phyloP scores from a whole-genome alignment of 2,329 filamentous ascomycete species.

The Immersiporthe knoxdaviesiana region DNA sequence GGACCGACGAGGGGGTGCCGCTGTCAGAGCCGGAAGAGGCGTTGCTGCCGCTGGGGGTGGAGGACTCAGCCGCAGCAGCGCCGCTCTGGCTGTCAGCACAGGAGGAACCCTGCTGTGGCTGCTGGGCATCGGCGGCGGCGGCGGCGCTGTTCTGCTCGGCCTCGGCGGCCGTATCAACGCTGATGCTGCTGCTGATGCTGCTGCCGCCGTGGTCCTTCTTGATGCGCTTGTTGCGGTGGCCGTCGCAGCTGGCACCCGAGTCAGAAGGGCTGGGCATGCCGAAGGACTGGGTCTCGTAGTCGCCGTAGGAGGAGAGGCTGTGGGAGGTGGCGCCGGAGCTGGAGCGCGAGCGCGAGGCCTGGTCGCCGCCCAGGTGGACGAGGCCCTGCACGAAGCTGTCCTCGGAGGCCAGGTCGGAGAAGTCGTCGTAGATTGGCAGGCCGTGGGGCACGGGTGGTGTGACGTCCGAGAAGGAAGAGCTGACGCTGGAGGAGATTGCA shows the following conservation, averaged over 20 bases:
- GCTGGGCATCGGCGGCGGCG: conserved; percentile 32
- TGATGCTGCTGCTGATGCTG: conserved; percentile 47
- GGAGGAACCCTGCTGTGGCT: conserved; percentile 43
- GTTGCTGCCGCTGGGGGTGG: conserved; percentile 38
- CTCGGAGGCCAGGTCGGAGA: conserved; percentile 89
- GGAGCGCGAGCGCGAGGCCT: conserved; percentile 70
- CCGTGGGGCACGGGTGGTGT: conserved; percentile 54
- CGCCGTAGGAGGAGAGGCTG: conserved; percentile 53
- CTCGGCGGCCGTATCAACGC: conserved; percentile 49
- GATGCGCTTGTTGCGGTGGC: conserved; percentile 60
- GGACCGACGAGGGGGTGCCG: conserved; percentile 54
- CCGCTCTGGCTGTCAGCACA: conserved; percentile 34
- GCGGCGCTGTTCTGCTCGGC: conserved; percentile 35
- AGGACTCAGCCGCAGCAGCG: conserved; percentile 40
- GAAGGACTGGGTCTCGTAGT: conserved; percentile 60
- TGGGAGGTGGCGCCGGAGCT: conserved; percentile 69
- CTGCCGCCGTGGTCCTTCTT: conserved; percentile 55
- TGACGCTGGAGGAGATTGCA: conserved; percentile 37
- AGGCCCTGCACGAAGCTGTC: conserved; percentile 81
- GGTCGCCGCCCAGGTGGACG: conserved; percentile 64
- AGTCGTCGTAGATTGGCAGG: conserved; percentile 77
- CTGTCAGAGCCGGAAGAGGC: conserved; percentile 43
- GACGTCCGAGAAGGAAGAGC: conserved; percentile 53
- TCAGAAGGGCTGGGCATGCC: conserved; percentile 68
- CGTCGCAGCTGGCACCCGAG: conserved; percentile 53